Evolutionary conservation across 2,329 filamentous ascomycete species (phyloP), one percentile per base, ranked within the genome.

Genomic region (Seiridium unicorne): DNA sequence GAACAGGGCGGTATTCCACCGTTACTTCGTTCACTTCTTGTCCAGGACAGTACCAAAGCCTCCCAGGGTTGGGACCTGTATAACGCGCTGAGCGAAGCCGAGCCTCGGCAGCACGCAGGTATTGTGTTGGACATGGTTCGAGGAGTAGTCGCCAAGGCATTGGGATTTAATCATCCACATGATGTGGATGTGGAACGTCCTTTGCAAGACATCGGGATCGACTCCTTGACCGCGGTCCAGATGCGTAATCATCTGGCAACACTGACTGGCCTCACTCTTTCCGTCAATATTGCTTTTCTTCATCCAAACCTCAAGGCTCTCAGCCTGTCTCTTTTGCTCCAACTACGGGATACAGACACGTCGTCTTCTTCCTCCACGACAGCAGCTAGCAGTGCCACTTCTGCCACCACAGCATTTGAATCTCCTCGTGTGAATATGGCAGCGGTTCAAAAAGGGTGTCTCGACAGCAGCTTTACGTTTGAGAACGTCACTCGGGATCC

Each of bases 191-290:
- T 66, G 35, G 46, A 63, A 42, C 62, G 60, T 9, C 62, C 67
- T 51, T 54, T 69, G 46, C 58, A 68, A 55, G 64, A 69, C n/a
- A 64, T 69, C 26, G 68, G 68, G 7, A 67, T 70, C 44, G 68
- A 70, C 61, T 70, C 69, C 2, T 63, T 71, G 55, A 68, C 68
- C 7, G 68, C 69, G 34, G 63, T 71, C 11, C 65, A 63, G 62
- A 64, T 67, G 46, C 68, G 63, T 51, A 70, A 70, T 59, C 63
- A 65, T 55, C 60, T 70, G 55, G 64, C 63, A 32, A 62, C 51
- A 34, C 57, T 65, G 61, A 69, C 68, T n/a, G 63, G 63, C 5
- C 51, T 70, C 42, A 59, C 60, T 6, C 64, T 70, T 7, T 65
- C 65, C 13, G 60, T 62, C 47, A 68, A 66, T 54, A 64, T 69